Conservation (phyloP, 2,329 filamentous ascomycete genomes). For the Fusarium haematococcum region DNA sequence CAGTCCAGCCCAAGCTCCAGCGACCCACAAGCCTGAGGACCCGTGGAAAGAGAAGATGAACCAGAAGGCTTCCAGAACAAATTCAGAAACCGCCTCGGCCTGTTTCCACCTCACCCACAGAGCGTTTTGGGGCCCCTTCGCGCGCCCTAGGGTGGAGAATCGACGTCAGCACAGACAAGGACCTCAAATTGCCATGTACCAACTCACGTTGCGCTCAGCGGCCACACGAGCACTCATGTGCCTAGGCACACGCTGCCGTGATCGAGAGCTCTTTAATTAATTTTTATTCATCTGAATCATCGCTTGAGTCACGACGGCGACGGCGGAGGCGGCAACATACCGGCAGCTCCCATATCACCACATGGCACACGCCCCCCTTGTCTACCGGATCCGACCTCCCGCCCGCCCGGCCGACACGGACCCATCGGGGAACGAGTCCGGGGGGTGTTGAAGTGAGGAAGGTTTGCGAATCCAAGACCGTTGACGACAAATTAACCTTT, state of each 20-base stretch:
- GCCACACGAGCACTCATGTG: slow-evolving; percentile 7
- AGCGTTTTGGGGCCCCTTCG: slow-evolving; percentile 3
- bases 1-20: slow-evolving; percentile 4
- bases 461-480: slow-evolving; percentile 16
- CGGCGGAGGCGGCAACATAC: not conserved
- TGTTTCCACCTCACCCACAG: slow-evolving; percentile 22
- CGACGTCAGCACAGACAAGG: slow-evolving; percentile 15
- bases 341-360: slow-evolving; percentile 8
- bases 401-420: slow-evolving; percentile 34
- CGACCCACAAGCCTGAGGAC: slow-evolving; percentile 12
- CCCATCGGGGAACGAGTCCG: slow-evolving; percentile 39
- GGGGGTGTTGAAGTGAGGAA: slow-evolving; percentile 7
- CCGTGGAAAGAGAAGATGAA: slow-evolving; percentile 11
- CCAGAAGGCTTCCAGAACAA: slow-evolving; percentile 45
- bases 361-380: slow-evolving; percentile 24
- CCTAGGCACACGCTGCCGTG: not conserved
- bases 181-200: slow-evolving; percentile 17
- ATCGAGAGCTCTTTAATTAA: slow-evolving; percentile 14
- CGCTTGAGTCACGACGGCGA: slow-evolving; percentile 28
- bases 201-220: slow-evolving; percentile 15
- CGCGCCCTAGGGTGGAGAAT: slow-evolving; percentile 15
- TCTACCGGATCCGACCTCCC: slow-evolving; percentile 33
- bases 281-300: slow-evolving; percentile 15
- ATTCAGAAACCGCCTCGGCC: slow-evolving; percentile 21
- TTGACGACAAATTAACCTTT: slow-evolving; percentile 7